Percentiles rank a stretch among this genome's conserved stretches.
phyloP scores from a whole-genome alignment of 1,139 yeast species.

The Neolecta irregularis region DNA sequence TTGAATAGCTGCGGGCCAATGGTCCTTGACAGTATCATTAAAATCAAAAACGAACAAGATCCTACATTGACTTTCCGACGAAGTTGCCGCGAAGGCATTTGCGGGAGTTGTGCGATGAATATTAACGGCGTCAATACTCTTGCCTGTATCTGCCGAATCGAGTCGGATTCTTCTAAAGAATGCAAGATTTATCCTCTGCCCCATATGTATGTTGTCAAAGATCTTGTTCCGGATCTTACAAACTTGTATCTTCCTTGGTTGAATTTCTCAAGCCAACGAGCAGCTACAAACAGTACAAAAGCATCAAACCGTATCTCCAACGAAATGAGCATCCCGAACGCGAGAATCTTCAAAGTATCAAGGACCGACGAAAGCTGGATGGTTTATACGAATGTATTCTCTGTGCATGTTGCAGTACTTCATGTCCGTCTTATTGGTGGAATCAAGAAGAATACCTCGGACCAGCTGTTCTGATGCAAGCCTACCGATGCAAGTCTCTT shows the following conservation, averaged over 20 bases:
- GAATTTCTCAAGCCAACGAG: conserved; percentile 57
- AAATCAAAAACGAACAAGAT: conserved; percentile 93
- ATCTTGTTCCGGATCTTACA: conserved; percentile 93
- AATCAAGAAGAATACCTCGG: conserved; percentile 97
- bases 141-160: conserved; percentile 92
- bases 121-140: conserved; percentile 93
- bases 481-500: conserved; percentile 62
- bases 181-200: conserved; percentile 92
- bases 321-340: conserved; percentile 78
- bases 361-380: conserved; percentile 90
- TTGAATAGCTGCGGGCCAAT: conserved; percentile 91
- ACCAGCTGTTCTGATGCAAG: conserved; percentile 97
- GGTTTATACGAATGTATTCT: conserved; percentile 94
- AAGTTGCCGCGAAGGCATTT: conserved; percentile 98
- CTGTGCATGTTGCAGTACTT: conserved; percentile 97
- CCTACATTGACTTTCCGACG: conserved; percentile 90
- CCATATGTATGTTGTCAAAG: conserved; percentile 95
- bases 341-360: conserved; percentile 81
- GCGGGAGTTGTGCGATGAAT: conserved; percentile 99
- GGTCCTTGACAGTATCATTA: conserved; percentile 88
- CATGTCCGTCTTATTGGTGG: conserved; percentile 99
- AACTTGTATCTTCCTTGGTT: conserved; percentile 34
- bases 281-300: conserved; percentile 95
- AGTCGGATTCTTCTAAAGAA: conserved; percentile 57
- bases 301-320: conserved; percentile 93